These are phyloP conservation scores for Pyricularia pennisetigena DNA, from an alignment of 2,329 filamentous ascomycete genomes.

Conservation along the genomic window DNA sequence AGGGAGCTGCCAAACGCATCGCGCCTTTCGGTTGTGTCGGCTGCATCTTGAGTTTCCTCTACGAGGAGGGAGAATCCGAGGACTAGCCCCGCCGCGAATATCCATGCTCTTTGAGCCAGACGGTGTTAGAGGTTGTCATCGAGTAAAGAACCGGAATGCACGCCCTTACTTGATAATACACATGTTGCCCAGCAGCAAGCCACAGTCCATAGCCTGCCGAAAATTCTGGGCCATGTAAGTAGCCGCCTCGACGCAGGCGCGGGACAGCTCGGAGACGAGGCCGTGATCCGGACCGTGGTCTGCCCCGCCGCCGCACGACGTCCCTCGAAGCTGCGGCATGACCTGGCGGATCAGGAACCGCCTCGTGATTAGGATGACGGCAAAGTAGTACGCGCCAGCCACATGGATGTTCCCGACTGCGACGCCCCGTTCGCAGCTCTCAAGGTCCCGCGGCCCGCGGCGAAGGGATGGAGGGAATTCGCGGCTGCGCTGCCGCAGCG, in stretches of 20 bases:
- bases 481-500: not conserved
- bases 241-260: slow-evolving; percentile 12
- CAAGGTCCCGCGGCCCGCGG: not conserved
- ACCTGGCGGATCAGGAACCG: slow-evolving; percentile 10
- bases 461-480: not conserved
- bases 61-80: not conserved
- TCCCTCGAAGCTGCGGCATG: slow-evolving; percentile 6
- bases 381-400: slow-evolving; percentile 14
- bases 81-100: not conserved
- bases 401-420: slow-evolving; percentile 11
- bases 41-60: slow-evolving; percentile 7
- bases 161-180: not conserved
- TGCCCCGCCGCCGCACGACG: not conserved
- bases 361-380: slow-evolving; percentile 12
- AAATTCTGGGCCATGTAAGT: slow-evolving; percentile 12
- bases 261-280: slow-evolving; percentile 9
- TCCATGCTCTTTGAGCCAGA: not conserved
- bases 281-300: not conserved
- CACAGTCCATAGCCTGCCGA: slow-evolving; percentile 9
- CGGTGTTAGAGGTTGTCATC: not conserved
- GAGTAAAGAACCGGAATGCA: no score
- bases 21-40: slow-evolving; percentile 8
- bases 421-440: not conserved
- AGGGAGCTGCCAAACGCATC: slow-evolving; percentile 10
- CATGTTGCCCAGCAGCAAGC: slow-evolving; percentile 10